phyloP scores from a whole-genome alignment of 1,284 basidiomycete species.

The Ceratobasidium sp. region DNA sequence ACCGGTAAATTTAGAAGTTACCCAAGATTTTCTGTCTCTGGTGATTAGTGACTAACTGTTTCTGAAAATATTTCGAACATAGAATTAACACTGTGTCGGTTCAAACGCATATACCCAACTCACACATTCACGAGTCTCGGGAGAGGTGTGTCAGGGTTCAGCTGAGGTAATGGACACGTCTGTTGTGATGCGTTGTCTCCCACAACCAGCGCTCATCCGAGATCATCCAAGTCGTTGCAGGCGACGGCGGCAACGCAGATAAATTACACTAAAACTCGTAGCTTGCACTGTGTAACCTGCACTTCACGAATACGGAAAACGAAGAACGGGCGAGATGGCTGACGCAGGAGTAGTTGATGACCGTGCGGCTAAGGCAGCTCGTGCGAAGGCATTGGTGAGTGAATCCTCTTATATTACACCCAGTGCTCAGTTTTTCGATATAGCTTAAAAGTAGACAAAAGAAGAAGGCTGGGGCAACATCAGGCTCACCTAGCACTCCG shows the following conservation, averaged over 20 bases:
- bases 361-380: conserved; percentile 78
- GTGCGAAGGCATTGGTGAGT: conserved; percentile 78
- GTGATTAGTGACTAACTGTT: too few species aligned
- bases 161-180: conserved; percentile 41
- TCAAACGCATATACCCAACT: not conserved
- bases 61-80: too few species aligned
- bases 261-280: not conserved
- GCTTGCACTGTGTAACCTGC: not conserved
- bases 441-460: conserved; percentile 40
- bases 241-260: not conserved
- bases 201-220: conserved; percentile 21
- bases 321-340: conserved; percentile 6
- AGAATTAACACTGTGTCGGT: too few species aligned
- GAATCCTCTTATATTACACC: too few species aligned
- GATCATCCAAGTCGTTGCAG: conserved; percentile 6
- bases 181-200: conserved; percentile 29
- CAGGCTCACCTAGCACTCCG: conserved; percentile 19
- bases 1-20: too few species aligned
- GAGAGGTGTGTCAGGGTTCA: conserved; percentile 24
- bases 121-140: too few species aligned
- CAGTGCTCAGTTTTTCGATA: not conserved
- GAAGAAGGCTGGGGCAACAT: conserved; percentile 32
- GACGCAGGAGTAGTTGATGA: conserved; percentile 72
- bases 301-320: not conserved
- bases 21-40: too few species aligned